These are phyloP conservation scores for Cyanidiococcus yangmingshanensis DNA, from an alignment of 23 red algal genomes.

Conservation along the genomic window DNA sequence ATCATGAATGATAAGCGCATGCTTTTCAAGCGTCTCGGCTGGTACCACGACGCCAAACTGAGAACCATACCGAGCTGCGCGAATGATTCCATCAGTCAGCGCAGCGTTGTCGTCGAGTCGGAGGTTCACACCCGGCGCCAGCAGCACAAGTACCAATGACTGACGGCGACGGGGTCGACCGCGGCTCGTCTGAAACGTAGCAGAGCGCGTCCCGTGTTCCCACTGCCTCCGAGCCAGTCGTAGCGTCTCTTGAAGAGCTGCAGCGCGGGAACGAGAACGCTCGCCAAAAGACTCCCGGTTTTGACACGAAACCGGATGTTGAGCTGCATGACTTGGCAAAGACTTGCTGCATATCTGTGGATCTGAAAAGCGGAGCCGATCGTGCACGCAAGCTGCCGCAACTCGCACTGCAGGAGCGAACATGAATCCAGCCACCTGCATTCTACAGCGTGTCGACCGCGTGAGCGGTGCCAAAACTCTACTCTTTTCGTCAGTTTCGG, in stretches of 20 bases:
- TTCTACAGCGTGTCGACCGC: too few relatives aligned
- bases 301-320: too few relatives aligned
- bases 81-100: neutral
- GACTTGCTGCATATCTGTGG: too few relatives aligned
- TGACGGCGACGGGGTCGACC: neutral
- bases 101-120: conserved; percentile 13
- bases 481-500: too few relatives aligned
- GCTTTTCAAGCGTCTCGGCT: too few relatives aligned
- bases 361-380: too few relatives aligned
- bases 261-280: neutral
- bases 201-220: neutral
- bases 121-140: conserved; percentile 16
- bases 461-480: too few relatives aligned
- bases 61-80: neutral
- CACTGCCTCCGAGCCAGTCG: neutral
- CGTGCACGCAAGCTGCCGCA: too few relatives aligned
- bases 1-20: neutral
- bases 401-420: too few relatives aligned
- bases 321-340: too few relatives aligned
- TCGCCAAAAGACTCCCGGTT: too few relatives aligned
- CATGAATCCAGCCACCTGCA: too few relatives aligned
- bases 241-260: neutral
- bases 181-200: neutral
- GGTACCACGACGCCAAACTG: conserved; percentile 3
- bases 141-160: neutral